Evolutionary conservation across 116 monocot species (phyloP), one percentile per base, ranked within the genome.

Genomic region (Papilionanthe hybrid): DNA sequence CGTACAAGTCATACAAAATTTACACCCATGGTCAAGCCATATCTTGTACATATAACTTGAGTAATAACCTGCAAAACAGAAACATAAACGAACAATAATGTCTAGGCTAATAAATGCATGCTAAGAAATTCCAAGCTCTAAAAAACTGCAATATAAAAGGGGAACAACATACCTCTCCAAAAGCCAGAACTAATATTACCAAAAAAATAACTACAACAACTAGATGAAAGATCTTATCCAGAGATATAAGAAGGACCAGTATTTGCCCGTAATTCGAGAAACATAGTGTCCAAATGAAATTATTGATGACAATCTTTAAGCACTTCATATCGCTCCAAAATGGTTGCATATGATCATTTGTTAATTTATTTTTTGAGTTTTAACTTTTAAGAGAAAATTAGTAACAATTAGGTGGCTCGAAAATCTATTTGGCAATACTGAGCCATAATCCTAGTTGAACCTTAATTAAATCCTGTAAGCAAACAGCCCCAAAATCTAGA

Each of bases 1-100:
- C 93, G 95, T 41, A 99, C 99, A 84, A 95, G 90, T 95, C 93
- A 93, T 9, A 95, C 99, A 78, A 95, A 84, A 89, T 95, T 99
- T 65, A 95, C 91, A 79, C 99, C 99, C 72, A 99, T 95, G 45
- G 93, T 87, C 65, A 99, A 79, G 65, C 99, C 99, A 86, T 99
- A 99, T 89, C 93, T 91, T 42, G 95, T 87, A 85, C 99, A 99
- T 85, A 99, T 93, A 48, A 93, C 95, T 87, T 99, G 99, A 78
- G 99, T 95, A 82, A 99, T 94, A 78, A 99, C 93, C 99, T 99
- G 87, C 75, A 78, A 72, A n/a, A 82, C 72, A 7, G 81, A 45
- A 45, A 45, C 45, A 55, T 47, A 66, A 60, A 75, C 72, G 48
- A 30, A 30, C 43, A 47, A 78, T 80, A 75, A 28, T 42, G 45